Conservation (phyloP, 768 basidiomycete genomes). For the Artomyces pyxidatus region DNA sequence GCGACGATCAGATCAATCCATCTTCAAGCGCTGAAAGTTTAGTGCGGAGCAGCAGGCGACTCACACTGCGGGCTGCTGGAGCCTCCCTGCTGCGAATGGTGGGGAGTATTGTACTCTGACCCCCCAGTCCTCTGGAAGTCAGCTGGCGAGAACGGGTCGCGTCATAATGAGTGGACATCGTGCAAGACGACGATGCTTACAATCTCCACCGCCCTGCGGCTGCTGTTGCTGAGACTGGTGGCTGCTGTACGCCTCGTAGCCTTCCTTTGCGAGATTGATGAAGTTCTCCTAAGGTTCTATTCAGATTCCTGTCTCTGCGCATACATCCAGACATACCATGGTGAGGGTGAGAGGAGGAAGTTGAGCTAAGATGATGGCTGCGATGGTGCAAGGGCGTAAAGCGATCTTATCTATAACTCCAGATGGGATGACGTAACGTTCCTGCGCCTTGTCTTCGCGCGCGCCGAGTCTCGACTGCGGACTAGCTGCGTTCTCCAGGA, state of each 20-base stretch:
- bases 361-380: not conserved
- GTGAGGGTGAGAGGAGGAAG: not conserved
- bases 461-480: no score
- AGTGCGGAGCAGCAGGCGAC: not conserved
- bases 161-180: not conserved
- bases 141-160: slow-evolving; percentile 8
- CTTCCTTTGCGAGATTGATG: slow-evolving; percentile 64
- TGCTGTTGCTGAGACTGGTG: no score
- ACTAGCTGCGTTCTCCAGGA: no score
- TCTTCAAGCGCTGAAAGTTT: no score
- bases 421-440: no score
- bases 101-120: slow-evolving; percentile 50
- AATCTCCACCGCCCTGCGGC: slow-evolving; percentile 29
- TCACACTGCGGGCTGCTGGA: slow-evolving; percentile 16
- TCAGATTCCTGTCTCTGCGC: not conserved
- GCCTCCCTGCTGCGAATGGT: slow-evolving; percentile 27
- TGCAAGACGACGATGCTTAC: slow-evolving; percentile 22
- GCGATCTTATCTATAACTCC: not conserved
- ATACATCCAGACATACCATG: not conserved
- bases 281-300: slow-evolving; percentile 47
- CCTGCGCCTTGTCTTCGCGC: no score
- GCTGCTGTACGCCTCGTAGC: slow-evolving; percentile 45
- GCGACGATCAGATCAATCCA: slow-evolving; percentile 4
- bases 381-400: not conserved
- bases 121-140: slow-evolving; percentile 46